Conservation (phyloP, 805 yeast species). For the Saccharomycopsis sp. region DNA sequence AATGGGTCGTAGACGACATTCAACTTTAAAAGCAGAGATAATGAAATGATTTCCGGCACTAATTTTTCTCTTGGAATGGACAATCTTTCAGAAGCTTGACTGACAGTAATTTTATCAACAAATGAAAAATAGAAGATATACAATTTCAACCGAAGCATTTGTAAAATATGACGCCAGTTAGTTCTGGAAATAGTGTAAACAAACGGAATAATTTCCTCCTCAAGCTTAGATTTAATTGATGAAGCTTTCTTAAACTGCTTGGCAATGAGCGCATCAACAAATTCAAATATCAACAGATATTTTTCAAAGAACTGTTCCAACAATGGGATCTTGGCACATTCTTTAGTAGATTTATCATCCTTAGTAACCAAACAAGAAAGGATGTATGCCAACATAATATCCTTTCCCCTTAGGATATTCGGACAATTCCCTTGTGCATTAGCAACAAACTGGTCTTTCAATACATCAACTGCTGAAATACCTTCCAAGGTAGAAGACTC, state of each 20-base stretch:
- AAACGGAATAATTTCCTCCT: slow-evolving; percentile 22
- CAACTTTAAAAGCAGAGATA: slow-evolving; percentile 25
- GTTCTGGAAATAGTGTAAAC: slow-evolving; percentile 22
- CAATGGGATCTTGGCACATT: not conserved
- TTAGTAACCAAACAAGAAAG: slow-evolving; percentile 18
- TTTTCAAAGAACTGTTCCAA: slow-evolving; percentile 20
- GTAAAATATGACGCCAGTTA: slow-evolving; percentile 25
- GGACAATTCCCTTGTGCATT: slow-evolving; percentile 18
- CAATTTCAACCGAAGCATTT: slow-evolving; percentile 27
- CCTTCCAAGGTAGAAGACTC: slow-evolving; percentile 8
- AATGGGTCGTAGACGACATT: slow-evolving; percentile 25
- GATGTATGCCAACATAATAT: slow-evolving; percentile 17
- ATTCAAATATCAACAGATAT: slow-evolving; percentile 20
- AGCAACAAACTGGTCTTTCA: slow-evolving; percentile 19
- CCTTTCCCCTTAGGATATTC: slow-evolving; percentile 12
- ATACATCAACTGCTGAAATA: slow-evolving; percentile 22
- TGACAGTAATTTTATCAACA: slow-evolving; percentile 23
- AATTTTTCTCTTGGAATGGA: slow-evolving; percentile 21
- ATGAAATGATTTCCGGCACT: slow-evolving; percentile 21
- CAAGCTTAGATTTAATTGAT: slow-evolving; percentile 15
- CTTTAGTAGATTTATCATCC: not conserved
- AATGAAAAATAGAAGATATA: slow-evolving; percentile 31
- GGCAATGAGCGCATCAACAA: slow-evolving; percentile 24
- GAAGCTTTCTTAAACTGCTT: slow-evolving; percentile 27
- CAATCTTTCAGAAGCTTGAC: slow-evolving; percentile 24